Conservation (phyloP, 1,284 basidiomycete species). For the Boletus hoseneyae region DNA sequence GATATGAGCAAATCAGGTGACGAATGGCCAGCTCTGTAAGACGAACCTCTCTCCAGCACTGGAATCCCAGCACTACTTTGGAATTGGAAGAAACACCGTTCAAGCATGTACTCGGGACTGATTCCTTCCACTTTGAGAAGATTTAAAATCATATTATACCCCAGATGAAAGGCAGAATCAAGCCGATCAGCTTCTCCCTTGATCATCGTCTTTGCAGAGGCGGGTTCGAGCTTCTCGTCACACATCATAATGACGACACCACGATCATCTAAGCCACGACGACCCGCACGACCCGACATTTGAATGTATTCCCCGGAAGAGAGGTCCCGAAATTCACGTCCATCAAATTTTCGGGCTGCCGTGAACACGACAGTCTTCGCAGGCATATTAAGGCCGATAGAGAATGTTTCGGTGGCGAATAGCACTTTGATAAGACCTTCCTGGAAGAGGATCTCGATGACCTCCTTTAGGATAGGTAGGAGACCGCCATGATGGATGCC, state of each 20-base stretch:
- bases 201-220: slow-evolving; percentile 94
- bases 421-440: slow-evolving; percentile 99
- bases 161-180: slow-evolving; percentile 97
- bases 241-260: slow-evolving; percentile 99
- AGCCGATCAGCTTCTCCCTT: slow-evolving; percentile 97
- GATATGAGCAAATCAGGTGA: slow-evolving; percentile 6
- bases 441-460: slow-evolving; percentile 99
- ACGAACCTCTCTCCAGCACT: slow-evolving; percentile 77
- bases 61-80: slow-evolving; percentile 93
- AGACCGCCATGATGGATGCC: slow-evolving; percentile 99
- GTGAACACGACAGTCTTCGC: slow-evolving; percentile 99
- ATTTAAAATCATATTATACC: slow-evolving; percentile 99
- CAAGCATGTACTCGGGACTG: slow-evolving; percentile 98
- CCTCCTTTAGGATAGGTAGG: slow-evolving; percentile 96
- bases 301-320: slow-evolving; percentile 94
- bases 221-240: slow-evolving; percentile 95
- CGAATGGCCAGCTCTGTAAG: background rate
- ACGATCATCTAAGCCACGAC: slow-evolving; percentile 96
- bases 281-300: slow-evolving; percentile 98
- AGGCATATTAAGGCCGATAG: slow-evolving; percentile 99
- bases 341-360: slow-evolving; percentile 93
- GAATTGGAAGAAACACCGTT: slow-evolving; percentile 98
- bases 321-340: slow-evolving; percentile 90
- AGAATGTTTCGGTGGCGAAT: slow-evolving; percentile 99
- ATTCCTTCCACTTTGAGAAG: slow-evolving; percentile 98